Base-by-base conservation (phyloP, 2,329 filamentous ascomycete genomes). In the Colletotrichum lentis region DNA sequence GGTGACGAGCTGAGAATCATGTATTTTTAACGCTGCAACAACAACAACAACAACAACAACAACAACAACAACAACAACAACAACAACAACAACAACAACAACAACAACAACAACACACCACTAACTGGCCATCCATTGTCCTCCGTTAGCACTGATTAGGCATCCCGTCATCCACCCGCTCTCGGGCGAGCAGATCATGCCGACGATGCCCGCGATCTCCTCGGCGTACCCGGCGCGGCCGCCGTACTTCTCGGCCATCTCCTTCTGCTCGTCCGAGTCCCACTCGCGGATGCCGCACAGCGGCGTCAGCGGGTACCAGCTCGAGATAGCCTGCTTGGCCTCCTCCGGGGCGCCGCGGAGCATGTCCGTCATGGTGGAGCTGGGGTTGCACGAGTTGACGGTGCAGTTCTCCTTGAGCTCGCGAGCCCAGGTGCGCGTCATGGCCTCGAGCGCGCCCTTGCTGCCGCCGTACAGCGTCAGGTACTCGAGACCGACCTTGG, bases 191-290 rank as follows among this genome's bases (percentile, higher is more conserved):
- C 90, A 92, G 47, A 92, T 79, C 89, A 92, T 91, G 10, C 85
- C 90, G 54, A 92, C 86, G 5, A 90, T 85, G 1, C 89, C 90
- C 0, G 90, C 90, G 77, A 92, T 83, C 78, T 92, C 90, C 69
- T 84, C 82, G 11, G 87, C 86, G 74, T 90, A 91, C 4, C 82
- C 89, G 4, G 83, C 83, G 64, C 84, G 81, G 44, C 82, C 78
- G 0, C 81, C 80, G 31, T 81, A 83, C 79, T 82, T 83, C 67
- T 81, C 80, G 41, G 89, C 87, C 74, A 77, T 71, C 62, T 73
- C 73, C 72, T 76, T 73, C 58, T 75, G 72, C 60, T 75, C 74
- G 4, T 74, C 71, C 2, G 63, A 54, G 50, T 77, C 76, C 68
- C 72, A 75, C 46, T 77, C 75, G 41, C 74, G 70, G 12, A 75